These are phyloP conservation scores for Rhamnella rubrinervis DNA, from an alignment of 331 rosid genomes.

Conservation along the genomic window DNA sequence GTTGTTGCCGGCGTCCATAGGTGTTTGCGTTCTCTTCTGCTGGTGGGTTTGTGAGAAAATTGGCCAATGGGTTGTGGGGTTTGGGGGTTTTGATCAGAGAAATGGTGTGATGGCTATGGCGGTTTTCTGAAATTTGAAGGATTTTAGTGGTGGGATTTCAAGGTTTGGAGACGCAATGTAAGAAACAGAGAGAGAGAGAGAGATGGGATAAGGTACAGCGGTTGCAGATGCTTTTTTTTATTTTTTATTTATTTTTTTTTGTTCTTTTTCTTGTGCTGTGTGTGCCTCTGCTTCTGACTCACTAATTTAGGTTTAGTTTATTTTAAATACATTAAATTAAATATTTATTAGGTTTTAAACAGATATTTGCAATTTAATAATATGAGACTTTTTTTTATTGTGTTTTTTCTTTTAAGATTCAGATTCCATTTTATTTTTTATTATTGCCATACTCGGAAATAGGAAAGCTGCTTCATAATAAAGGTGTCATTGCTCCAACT, in stretches of 20 bases:
- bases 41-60: background rate
- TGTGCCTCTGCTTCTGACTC: too few relatives aligned
- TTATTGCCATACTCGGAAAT: background rate
- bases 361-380: too few relatives aligned
- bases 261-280: background rate
- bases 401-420: too few relatives aligned
- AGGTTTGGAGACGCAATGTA: constrained; percentile 6
- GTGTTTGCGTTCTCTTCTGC: background rate
- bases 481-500: background rate
- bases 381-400: too few relatives aligned
- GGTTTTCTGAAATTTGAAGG: constrained; percentile 18
- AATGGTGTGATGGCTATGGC: constrained; percentile 9
- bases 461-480: background rate
- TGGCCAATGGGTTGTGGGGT: constrained; percentile 19
- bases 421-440: background rate
- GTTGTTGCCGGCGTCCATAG: constrained; percentile 31
- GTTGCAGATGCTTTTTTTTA: constrained; percentile 5
- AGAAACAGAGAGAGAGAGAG: constrained; percentile 2
- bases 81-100: background rate
- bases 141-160: constrained; percentile 23
- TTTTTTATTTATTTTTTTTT: constrained; percentile 4
- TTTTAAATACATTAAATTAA: background rate
- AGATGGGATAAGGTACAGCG: constrained; percentile 25
- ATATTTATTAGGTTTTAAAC: background rate
- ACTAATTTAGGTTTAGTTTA: background rate